phyloP scores from a whole-genome alignment of 2,329 filamentous ascomycete genomes.

The Lasiodiplodia hormozganensis region DNA sequence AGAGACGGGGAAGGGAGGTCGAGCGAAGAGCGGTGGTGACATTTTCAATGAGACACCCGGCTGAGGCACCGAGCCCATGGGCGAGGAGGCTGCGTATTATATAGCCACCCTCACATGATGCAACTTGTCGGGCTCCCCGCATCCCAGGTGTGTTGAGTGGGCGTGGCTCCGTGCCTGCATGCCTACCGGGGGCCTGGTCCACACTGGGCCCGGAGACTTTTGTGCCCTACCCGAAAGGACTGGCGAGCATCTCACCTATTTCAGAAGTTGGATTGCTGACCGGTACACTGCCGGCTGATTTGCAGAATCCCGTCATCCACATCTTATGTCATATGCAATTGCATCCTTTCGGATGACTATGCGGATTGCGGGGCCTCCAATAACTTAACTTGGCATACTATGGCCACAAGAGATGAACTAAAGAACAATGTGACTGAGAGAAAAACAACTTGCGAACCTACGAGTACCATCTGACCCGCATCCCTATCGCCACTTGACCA shows the following conservation, averaged over 20 bases:
- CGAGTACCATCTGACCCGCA: too few relatives aligned
- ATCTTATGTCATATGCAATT: not conserved
- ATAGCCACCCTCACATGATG: not conserved
- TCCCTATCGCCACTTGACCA: too few relatives aligned
- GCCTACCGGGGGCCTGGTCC: not conserved
- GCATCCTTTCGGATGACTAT: not conserved
- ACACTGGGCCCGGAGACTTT: not conserved
- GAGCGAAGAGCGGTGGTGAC: slow-evolving; percentile 9
- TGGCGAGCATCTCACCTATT: too few relatives aligned
- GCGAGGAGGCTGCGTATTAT: not conserved
- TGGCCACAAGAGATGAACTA: too few relatives aligned
- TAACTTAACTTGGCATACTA: not conserved
- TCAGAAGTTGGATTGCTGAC: not conserved
- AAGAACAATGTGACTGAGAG: too few relatives aligned
- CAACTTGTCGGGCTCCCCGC: not conserved
- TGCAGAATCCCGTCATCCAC: not conserved
- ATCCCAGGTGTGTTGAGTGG: not conserved
- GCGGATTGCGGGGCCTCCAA: not conserved
- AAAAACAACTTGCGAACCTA: too few relatives aligned
- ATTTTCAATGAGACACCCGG: not conserved
- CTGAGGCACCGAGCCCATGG: not conserved
- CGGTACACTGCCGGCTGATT: not conserved
- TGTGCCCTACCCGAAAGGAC: not conserved
- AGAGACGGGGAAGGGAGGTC: slow-evolving; percentile 1
- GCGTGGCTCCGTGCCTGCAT: not conserved